Conservation (phyloP, 2,329 filamentous ascomycete species). For the Colletotrichum destructivum region DNA sequence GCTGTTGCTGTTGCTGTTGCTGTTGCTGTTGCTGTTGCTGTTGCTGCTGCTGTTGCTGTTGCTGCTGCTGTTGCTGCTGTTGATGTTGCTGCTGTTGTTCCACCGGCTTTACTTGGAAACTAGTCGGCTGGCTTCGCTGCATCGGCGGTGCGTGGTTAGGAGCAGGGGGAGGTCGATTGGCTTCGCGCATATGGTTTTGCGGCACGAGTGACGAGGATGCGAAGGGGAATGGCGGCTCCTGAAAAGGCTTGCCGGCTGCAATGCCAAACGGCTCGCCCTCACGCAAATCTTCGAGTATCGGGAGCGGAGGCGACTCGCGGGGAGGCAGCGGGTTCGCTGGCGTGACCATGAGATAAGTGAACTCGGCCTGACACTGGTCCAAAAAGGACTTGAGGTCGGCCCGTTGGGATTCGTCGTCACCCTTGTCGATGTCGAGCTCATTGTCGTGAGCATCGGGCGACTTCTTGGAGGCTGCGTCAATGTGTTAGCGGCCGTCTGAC, state of each 20-base stretch:
- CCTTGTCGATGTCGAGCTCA: slow-evolving; percentile 58
- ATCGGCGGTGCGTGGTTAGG: slow-evolving; percentile 73
- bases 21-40: slow-evolving; percentile 3
- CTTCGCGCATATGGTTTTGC: slow-evolving; percentile 72
- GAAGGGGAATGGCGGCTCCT: slow-evolving; percentile 47
- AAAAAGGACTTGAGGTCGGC: slow-evolving; percentile 73
- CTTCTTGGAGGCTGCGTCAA: slow-evolving; percentile 32
- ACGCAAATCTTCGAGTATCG: slow-evolving; percentile 72
- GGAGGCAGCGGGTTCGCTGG: slow-evolving; percentile 76
- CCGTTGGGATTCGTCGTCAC: slow-evolving; percentile 66
- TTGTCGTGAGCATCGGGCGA: slow-evolving; percentile 60
- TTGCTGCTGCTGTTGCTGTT: slow-evolving; percentile 1
- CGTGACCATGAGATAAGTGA: slow-evolving; percentile 78
- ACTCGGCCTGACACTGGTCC: slow-evolving; percentile 76
- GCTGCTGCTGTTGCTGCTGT: slow-evolving; percentile 46
- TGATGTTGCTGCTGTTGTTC: slow-evolving; percentile 58
- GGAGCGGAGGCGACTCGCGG: slow-evolving; percentile 73
- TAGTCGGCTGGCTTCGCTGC: slow-evolving; percentile 57
- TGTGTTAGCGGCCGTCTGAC: not conserved
- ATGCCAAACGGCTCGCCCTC: slow-evolving; percentile 68
- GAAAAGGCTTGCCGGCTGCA: slow-evolving; percentile 56
- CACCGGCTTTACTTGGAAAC: slow-evolving; percentile 51
- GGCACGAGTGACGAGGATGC: slow-evolving; percentile 38
- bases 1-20: slow-evolving; percentile 58
- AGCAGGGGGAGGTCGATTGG: slow-evolving; percentile 67